These are phyloP conservation scores for Gossypium schwendimanii DNA, from an alignment of 441 rosid genomes.

Conservation along the genomic window DNA sequence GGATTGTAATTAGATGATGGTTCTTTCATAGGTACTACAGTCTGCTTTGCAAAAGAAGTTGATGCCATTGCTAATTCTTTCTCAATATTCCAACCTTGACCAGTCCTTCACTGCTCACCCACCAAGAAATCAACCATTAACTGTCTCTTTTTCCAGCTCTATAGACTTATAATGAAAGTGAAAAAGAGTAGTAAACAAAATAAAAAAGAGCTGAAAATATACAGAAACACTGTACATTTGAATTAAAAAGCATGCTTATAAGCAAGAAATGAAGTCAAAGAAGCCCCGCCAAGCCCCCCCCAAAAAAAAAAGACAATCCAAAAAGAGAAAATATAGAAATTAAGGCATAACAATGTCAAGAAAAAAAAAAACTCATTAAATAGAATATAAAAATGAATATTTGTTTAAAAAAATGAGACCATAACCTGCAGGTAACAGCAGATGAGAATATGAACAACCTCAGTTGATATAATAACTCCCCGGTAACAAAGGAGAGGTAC, in stretches of 20 bases:
- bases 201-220: slow-evolving; percentile 4
- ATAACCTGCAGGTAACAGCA: neutral
- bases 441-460: slow-evolving; percentile 22
- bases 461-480: slow-evolving; percentile 32
- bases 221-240: slow-evolving; percentile 11
- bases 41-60: slow-evolving; percentile 63
- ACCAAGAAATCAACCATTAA: slow-evolving; percentile 25
- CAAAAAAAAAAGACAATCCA: slow-evolving; percentile 17
- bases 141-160: neutral
- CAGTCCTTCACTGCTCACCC: slow-evolving; percentile 17
- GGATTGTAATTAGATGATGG: slow-evolving; percentile 28
- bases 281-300: slow-evolving; percentile 15
- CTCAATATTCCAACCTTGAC: slow-evolving; percentile 14
- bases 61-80: slow-evolving; percentile 62
- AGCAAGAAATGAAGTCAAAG: slow-evolving; percentile 5
- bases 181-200: neutral
- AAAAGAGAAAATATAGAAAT: slow-evolving; percentile 1
- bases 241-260: slow-evolving; percentile 15
- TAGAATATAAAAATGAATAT: neutral
- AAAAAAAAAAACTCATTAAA: neutral
- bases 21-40: slow-evolving; percentile 43
- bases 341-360: slow-evolving; percentile 10
- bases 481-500: slow-evolving; percentile 24
- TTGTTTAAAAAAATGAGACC: neutral
- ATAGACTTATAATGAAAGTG: neutral